Conservation (phyloP, 192 early-diverging fungal species). For the Coemansia brasiliensis region DNA sequence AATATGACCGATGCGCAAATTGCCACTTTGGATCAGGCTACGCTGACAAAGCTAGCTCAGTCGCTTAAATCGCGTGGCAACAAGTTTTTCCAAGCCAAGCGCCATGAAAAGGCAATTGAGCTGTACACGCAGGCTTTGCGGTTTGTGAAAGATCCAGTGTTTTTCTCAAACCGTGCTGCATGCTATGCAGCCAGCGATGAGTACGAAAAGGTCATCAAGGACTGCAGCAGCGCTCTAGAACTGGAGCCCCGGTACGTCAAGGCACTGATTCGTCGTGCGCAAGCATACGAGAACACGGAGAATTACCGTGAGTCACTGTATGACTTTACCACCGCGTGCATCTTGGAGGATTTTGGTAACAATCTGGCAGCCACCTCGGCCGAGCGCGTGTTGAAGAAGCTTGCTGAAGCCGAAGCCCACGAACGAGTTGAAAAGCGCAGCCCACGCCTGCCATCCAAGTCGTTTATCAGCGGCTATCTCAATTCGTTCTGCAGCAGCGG, state of each 20-base stretch:
- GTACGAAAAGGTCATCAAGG: slow-evolving; percentile 75
- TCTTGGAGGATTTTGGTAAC: slow-evolving; percentile 94
- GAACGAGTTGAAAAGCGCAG: slow-evolving; percentile 63
- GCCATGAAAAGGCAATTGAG: slow-evolving; percentile 82
- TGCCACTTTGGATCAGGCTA: slow-evolving; percentile 41
- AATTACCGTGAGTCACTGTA: slow-evolving; percentile 61
- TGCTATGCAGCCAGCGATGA: slow-evolving; percentile 79
- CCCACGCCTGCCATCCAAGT: slow-evolving; percentile 80
- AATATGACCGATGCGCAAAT: slow-evolving; percentile 56
- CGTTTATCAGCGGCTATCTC: slow-evolving; percentile 91
- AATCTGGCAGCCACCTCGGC: slow-evolving; percentile 72
- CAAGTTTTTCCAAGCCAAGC: slow-evolving; percentile 76
- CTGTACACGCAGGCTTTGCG: slow-evolving; percentile 88
- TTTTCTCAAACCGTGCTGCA: slow-evolving; percentile 94
- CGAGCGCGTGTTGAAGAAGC: slow-evolving; percentile 85
- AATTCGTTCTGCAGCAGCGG: slow-evolving; percentile 78
- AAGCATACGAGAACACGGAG: slow-evolving; percentile 61
- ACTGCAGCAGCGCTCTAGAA: slow-evolving; percentile 79
- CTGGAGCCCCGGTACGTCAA: slow-evolving; percentile 89
- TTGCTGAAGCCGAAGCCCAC: slow-evolving; percentile 74
- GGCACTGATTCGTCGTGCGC: slow-evolving; percentile 73
- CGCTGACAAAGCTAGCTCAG: slow-evolving; percentile 64
- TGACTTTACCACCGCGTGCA: slow-evolving; percentile 90
- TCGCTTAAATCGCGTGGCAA: slow-evolving; percentile 86
- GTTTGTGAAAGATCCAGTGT: slow-evolving; percentile 80